A percentile compares a stretch with the other conserved stretches of the same genome.
Evolutionary conservation across 2,329 filamentous ascomycete genomes (phyloP).

Genomic region (Microcera coccophila): DNA sequence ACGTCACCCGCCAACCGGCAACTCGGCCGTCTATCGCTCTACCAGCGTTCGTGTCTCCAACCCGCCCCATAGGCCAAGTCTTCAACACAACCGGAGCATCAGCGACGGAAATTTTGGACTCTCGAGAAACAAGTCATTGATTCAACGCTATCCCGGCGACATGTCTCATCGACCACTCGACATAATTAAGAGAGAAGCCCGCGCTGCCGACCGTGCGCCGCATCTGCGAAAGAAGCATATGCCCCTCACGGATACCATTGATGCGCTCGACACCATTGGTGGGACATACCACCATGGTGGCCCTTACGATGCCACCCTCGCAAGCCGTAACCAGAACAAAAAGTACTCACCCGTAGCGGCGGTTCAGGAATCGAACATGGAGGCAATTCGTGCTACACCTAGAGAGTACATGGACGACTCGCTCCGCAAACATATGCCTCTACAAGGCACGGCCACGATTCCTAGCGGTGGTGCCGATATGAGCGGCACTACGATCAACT

Average conservation of each 20-base stretch:
- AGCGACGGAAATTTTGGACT: conserved; percentile 16
- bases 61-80: conserved; percentile 4
- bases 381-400: conserved; percentile 78
- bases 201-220: conserved; percentile 64
- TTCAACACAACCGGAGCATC: conserved; percentile 21
- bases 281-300: conserved; percentile 82
- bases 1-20: conserved; percentile 22
- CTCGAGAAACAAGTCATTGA: conserved; percentile 16
- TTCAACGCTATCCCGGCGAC: conserved; percentile 57
- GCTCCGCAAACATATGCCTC: conserved; percentile 66
- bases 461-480: conserved; percentile 68
- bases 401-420: conserved; percentile 72
- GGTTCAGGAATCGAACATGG: conserved; percentile 65
- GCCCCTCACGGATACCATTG: conserved; percentile 73
- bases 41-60: conserved; percentile 23
- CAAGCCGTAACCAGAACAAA: conserved; percentile 65
- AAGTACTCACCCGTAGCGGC: conserved; percentile 71
- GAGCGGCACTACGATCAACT: conserved; percentile 67
- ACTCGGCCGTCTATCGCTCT: conserved; percentile 32
- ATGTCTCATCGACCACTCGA: conserved; percentile 64
- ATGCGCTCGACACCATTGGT: conserved; percentile 68
- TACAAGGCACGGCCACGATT: conserved; percentile 76
- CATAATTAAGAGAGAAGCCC: conserved; percentile 58
- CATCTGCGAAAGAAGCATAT: conserved; percentile 62
- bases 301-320: conserved; percentile 79